Evolutionary conservation across 495 filamentous ascomycete species (phyloP).

Genomic region (Collariella sp.): DNA sequence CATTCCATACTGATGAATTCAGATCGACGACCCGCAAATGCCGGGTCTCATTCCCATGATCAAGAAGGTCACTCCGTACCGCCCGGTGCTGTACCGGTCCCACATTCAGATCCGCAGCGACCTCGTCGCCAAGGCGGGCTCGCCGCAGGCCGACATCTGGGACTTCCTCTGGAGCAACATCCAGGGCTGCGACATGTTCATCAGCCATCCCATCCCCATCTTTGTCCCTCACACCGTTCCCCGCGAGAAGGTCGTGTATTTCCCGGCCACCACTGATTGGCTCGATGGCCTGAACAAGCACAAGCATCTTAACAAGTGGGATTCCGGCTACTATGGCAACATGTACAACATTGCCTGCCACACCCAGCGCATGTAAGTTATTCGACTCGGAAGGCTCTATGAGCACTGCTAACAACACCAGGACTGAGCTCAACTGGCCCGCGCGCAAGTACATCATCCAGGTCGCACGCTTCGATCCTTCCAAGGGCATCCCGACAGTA

Average conservation of each 20-base stretch:
- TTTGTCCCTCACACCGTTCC: constrained; percentile 70
- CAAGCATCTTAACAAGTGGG: constrained; percentile 67
- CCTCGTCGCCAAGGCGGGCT: constrained; percentile 50
- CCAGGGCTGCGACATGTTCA: constrained; percentile 65
- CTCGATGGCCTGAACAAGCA: constrained; percentile 85
- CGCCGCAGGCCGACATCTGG: constrained; percentile 70
- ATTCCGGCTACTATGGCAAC: constrained; percentile 66
- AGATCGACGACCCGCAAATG: constrained; percentile 85
- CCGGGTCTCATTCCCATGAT: constrained; percentile 71
- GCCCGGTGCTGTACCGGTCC: constrained; percentile 71
- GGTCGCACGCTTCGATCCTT: constrained; percentile 78
- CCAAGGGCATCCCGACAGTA: constrained; percentile 77
- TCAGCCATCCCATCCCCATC: constrained; percentile 69
- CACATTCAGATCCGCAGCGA: constrained; percentile 83
- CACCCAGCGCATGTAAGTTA: constrained; percentile 46
- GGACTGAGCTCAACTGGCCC: constrained; percentile 59
- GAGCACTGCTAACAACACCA: constrained; percentile 17
- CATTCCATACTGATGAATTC: constrained; percentile 11
- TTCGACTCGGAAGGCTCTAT: no score
- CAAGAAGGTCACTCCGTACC: constrained; percentile 58
- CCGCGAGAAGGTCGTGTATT: constrained; percentile 58
- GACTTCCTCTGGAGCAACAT: constrained; percentile 66
- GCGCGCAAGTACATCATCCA: constrained; percentile 72
- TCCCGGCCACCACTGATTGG: constrained; percentile 85
- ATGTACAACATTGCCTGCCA: constrained; percentile 61